These are phyloP conservation scores for Alternaria triticina DNA, from an alignment of 2,329 filamentous ascomycete genomes.

Conservation along the genomic window DNA sequence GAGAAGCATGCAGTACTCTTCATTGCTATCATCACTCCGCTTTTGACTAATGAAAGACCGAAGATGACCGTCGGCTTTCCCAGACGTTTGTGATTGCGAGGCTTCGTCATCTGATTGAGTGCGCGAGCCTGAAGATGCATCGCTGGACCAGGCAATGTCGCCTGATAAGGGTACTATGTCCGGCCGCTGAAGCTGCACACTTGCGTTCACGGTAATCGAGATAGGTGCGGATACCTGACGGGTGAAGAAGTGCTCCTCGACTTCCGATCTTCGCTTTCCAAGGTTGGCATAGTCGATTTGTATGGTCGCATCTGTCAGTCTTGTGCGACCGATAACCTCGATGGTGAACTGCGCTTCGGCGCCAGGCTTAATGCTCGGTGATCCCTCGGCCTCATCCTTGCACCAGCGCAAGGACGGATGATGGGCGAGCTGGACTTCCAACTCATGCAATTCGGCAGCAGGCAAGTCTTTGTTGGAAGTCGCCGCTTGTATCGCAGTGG, in stretches of 20 bases:
- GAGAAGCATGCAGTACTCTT: slow-evolving; percentile 77
- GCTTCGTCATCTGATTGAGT: background rate
- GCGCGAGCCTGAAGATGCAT: background rate
- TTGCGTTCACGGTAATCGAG: slow-evolving; percentile 89
- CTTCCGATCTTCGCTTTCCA: slow-evolving; percentile 70
- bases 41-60: slow-evolving; percentile 54
- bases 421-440: slow-evolving; percentile 78
- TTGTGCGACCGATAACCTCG: slow-evolving; percentile 85
- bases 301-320: slow-evolving; percentile 77
- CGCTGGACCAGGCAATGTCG: slow-evolving; percentile 68
- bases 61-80: slow-evolving; percentile 50
- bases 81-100: background rate
- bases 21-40: slow-evolving; percentile 49
- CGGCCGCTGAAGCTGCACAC: slow-evolving; percentile 79
- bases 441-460: slow-evolving; percentile 81
- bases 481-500: slow-evolving; percentile 75
- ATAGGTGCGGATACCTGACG: slow-evolving; percentile 81
- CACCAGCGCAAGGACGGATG: slow-evolving; percentile 66
- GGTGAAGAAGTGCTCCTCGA: slow-evolving; percentile 79
- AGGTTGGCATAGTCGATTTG: slow-evolving; percentile 87
- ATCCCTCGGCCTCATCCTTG: slow-evolving; percentile 54
- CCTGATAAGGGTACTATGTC: slow-evolving; percentile 78
- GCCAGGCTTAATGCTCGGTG: slow-evolving; percentile 68
- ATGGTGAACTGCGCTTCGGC: slow-evolving; percentile 76
- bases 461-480: slow-evolving; percentile 78